A percentile compares a stretch with the other conserved stretches of the same genome.
These are phyloP conservation scores for Xylaria sp. DNA, from an alignment of 2,329 filamentous ascomycete species.

Conservation along the genomic window DNA sequence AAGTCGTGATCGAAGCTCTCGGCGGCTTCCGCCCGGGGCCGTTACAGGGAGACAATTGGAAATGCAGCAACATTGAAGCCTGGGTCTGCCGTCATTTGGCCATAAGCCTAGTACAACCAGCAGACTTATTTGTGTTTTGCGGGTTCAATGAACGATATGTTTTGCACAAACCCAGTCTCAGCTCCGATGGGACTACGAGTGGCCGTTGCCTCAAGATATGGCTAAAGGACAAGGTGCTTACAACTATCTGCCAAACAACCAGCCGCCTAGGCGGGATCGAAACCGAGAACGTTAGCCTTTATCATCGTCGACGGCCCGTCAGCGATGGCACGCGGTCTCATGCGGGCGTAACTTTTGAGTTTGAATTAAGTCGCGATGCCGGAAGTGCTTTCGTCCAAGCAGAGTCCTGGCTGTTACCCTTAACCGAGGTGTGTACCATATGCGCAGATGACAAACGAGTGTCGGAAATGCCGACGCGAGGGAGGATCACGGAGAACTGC, in stretches of 20 bases:
- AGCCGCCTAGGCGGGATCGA: slow-evolving; percentile 31
- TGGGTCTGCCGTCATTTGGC: slow-evolving; percentile 52
- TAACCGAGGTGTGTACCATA: slow-evolving; percentile 48
- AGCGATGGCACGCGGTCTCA: slow-evolving; percentile 35
- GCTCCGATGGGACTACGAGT: slow-evolving; percentile 29
- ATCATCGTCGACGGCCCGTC: slow-evolving; percentile 31
- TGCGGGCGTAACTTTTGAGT: slow-evolving; percentile 48
- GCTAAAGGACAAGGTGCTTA: slow-evolving; percentile 37
- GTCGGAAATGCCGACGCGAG: slow-evolving; percentile 48
- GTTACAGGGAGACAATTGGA: slow-evolving; percentile 51
- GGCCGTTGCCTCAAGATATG: slow-evolving; percentile 38
- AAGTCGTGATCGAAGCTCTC: slow-evolving; percentile 47
- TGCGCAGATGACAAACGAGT: slow-evolving; percentile 52
- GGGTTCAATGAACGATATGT: slow-evolving; percentile 51
- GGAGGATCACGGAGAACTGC: slow-evolving; percentile 47
- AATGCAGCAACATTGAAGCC: slow-evolving; percentile 41
- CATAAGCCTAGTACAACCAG: slow-evolving; percentile 41
- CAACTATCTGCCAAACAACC: slow-evolving; percentile 32
- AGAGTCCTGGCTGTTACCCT: slow-evolving; percentile 51
- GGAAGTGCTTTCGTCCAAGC: slow-evolving; percentile 47
- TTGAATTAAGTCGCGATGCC: slow-evolving; percentile 46
- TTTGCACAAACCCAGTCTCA: slow-evolving; percentile 44
- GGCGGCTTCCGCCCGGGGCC: slow-evolving; percentile 49
- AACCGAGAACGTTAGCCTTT: slow-evolving; percentile 40
- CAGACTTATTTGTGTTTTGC: slow-evolving; percentile 46